These are phyloP conservation scores for Fusarium transvaalense DNA, from an alignment of 2,329 filamentous ascomycete genomes.

Conservation along the genomic window DNA sequence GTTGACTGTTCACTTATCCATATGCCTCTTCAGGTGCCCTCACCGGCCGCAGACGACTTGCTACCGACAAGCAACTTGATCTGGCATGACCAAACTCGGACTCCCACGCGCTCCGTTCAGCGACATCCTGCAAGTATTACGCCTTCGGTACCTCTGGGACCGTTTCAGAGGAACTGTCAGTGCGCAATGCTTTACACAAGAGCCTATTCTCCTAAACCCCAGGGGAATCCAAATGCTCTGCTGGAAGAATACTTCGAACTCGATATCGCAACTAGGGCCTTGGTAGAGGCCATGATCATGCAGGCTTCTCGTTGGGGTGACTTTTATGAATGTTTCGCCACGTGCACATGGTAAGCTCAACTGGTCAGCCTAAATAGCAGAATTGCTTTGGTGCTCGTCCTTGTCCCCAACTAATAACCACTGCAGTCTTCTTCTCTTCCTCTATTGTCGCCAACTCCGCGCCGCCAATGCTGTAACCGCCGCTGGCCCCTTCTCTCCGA, in stretches of 20 bases:
- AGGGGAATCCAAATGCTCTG: conserved; percentile 35
- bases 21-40: conserved; percentile 53
- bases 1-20: conserved; percentile 50
- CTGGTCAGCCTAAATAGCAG: background rate
- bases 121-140: conserved; percentile 48
- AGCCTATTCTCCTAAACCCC: conserved; percentile 45
- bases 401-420: conserved; percentile 9
- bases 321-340: conserved; percentile 53
- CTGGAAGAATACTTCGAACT: conserved; percentile 51
- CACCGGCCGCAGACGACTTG: conserved; percentile 53
- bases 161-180: conserved; percentile 54
- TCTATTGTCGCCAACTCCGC: conserved; percentile 52
- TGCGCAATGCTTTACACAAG: conserved; percentile 53
- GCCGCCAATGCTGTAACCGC: conserved; percentile 44
- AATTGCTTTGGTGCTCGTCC: background rate
- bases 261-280: conserved; percentile 49
- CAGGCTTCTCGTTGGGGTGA: conserved; percentile 53
- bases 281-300: conserved; percentile 53
- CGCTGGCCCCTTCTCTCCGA: conserved; percentile 33
- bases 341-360: conserved; percentile 51
- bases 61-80: conserved; percentile 53
- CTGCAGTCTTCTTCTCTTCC: conserved; percentile 51
- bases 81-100: conserved; percentile 48
- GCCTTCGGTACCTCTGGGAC: conserved; percentile 50
- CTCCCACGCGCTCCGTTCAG: conserved; percentile 41